Base-by-base conservation (phyloP, 495 filamentous ascomycete genomes). In the Aspergillus sparsus region DNA sequence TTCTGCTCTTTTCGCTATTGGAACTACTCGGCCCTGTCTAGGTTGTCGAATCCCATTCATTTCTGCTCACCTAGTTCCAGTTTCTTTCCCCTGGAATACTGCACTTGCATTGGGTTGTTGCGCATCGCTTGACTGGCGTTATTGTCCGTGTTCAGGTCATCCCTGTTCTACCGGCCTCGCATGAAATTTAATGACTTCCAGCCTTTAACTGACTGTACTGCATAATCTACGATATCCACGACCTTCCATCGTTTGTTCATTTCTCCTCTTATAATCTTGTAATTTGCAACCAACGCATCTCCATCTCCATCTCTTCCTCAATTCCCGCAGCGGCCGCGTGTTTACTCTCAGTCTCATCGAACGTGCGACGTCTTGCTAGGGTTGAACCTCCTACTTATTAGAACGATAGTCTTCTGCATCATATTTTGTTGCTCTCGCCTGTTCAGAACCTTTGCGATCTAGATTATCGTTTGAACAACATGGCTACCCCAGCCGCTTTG, bases 401-500 rank as follows among this genome's bases (percentile, higher is more conserved):
- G 34, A 47, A 9, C 49, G 52, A 32, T 11, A 11, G 41, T 6
- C 16, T 36, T 31, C 50, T 3, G 16, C 36, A 39, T 47, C 27
- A 5, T 7, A 21, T 47, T 5, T 6, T 21, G 44, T 4, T 10
- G 5, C 37, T 27, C 21, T 27, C 21, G 21, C 21, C 21, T 27
- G 21, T 27, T 27, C 21, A 50, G 49, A 52, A 16, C 39, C 9
- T 52, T 15, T 13, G 16, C 18, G 51, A 37, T 52, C 33, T 37
- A 8, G 36, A 52, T n/a, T 16, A 41, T 15, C 11, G n/a, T 15
- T 42, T 21, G 52, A 44, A 55, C 46, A 73, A 11, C 16, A 78
- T 77, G 75, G 67, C 70, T n/a, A 74, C 75, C 31, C 76, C 76
- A 0, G 65, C 72, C 51, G 72, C 76, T 49, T 61, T 78, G 33